Evolutionary conservation across 352 stramenopile species (phyloP).

Genomic region (Phytophthora sp.): DNA sequence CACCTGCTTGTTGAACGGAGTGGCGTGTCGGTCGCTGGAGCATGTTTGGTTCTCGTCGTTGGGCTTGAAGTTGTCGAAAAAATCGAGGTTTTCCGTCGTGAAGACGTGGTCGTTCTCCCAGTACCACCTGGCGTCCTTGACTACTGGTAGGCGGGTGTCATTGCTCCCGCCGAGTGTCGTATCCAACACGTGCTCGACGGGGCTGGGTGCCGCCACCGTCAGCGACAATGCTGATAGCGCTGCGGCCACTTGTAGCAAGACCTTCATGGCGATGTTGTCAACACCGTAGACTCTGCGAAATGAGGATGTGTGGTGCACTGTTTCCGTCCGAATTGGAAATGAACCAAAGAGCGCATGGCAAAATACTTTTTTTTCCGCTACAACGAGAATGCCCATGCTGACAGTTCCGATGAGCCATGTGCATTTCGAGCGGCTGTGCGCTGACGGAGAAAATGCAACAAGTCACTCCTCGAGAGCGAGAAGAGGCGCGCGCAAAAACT

Average conservation of each 20-base stretch:
- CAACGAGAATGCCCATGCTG: no score
- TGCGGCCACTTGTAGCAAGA: constrained; percentile 28
- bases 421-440: constrained; percentile 17
- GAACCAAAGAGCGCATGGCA: constrained; percentile 14
- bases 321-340: constrained; percentile 27
- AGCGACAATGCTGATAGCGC: constrained; percentile 24
- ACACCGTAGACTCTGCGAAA: constrained; percentile 1
- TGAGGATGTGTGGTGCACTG: constrained; percentile 11
- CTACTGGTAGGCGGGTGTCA: constrained; percentile 1
- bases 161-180: constrained; percentile 11
- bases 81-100: constrained; percentile 32
- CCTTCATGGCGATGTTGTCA: constrained; percentile 26
- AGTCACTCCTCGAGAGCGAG: constrained; percentile 29
- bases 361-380: no score
- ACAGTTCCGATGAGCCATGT: constrained; percentile 21
- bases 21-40: constrained; percentile 68
- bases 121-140: constrained; percentile 67
- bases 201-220: background rate
- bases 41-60: constrained; percentile 72
- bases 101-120: constrained; percentile 72
- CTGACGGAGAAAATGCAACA: constrained; percentile 26
- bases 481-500: no score
- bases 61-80: constrained; percentile 62
- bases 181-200: constrained; percentile 15
- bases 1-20: constrained; percentile 84